Percentiles rank a stretch among this genome's conserved stretches.
Evolutionary conservation across 2,329 filamentous ascomycete genomes (phyloP).

Genomic region (Penicillium griseofulvum): DNA sequence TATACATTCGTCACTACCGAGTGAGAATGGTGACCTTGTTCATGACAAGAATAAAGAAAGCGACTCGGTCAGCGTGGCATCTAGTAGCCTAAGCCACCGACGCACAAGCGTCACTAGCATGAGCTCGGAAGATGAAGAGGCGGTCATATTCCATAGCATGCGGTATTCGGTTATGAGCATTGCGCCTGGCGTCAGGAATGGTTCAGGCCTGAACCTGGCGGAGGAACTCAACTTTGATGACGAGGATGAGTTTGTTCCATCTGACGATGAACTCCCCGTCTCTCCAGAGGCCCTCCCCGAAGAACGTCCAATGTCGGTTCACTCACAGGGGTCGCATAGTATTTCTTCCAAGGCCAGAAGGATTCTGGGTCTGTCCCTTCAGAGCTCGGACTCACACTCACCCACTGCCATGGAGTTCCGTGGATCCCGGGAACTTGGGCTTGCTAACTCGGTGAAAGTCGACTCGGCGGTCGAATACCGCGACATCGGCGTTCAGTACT

Average conservation of each 20-base stretch:
- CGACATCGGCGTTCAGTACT: conserved; percentile 77
- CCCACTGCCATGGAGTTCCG: conserved; percentile 29
- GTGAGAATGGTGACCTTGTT: conserved; percentile 61
- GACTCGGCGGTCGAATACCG: conserved; percentile 57
- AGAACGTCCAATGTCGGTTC: conserved; percentile 42
- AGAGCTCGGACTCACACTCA: conserved; percentile 24
- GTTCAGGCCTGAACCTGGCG: conserved; percentile 70
- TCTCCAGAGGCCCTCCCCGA: conserved; percentile 46
- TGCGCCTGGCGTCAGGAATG: conserved; percentile 55
- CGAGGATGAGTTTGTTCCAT: conserved; percentile 62
- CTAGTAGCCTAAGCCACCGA: conserved; percentile 63
- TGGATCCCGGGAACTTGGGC: conserved; percentile 22
- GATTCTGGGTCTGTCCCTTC: conserved; percentile 46
- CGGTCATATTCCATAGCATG: conserved; percentile 54
- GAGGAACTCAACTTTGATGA: conserved; percentile 88
- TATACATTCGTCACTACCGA: conserved; percentile 37
- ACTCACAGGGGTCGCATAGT: conserved; percentile 37
- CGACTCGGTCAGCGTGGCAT: conserved; percentile 70
- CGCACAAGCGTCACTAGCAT: conserved; percentile 57
- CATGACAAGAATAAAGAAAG: conserved; percentile 61
- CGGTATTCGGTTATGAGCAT: conserved; percentile 69
- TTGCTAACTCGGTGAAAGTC: conserved; percentile 51
- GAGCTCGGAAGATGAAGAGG: conserved; percentile 51
- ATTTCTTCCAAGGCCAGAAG: conserved; percentile 44
- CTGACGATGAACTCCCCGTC: conserved; percentile 67